Evolutionary conservation across 768 basidiomycete genomes (phyloP).

Genomic region (Stropharia rugosoannulata): DNA sequence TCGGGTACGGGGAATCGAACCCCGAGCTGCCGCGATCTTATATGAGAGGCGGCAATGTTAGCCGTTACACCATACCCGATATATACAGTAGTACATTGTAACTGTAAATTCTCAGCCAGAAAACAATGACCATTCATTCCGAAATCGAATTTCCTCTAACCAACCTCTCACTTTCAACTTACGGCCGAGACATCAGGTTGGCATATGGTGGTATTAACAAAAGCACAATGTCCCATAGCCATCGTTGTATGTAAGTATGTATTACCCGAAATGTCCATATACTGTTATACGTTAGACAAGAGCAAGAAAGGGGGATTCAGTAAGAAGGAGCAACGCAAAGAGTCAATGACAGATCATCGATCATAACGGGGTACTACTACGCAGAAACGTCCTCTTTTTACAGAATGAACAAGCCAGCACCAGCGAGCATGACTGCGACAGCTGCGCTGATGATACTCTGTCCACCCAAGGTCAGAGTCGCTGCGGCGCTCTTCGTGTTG

Average conservation of each 20-base stretch:
- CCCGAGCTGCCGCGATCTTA: conserved; percentile 50
- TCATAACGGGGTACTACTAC: neutral
- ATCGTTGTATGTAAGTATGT: neutral
- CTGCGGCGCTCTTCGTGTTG: neutral
- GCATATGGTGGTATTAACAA: neutral
- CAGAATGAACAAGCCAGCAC: neutral
- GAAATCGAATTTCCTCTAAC: too few species aligned
- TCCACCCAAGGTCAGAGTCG: neutral
- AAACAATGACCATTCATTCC: too few species aligned
- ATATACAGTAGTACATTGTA: too few species aligned
- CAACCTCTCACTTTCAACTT: too few species aligned
- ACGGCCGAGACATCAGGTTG: neutral
- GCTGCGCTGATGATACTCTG: neutral
- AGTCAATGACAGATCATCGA: neutral
- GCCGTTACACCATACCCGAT: conserved; percentile 63
- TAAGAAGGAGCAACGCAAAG: neutral
- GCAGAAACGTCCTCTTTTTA: neutral
- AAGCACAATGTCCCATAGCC: neutral
- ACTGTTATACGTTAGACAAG: neutral
- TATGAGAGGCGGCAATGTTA: conserved; percentile 64
- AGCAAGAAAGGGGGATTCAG: neutral
- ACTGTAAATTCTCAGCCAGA: too few species aligned
- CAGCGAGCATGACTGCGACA: neutral
- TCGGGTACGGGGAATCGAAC: conserved; percentile 59
- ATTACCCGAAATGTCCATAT: neutral